phyloP scores from a whole-genome alignment of 140 eudicot genomes.

The Ambrosia hybrid region DNA sequence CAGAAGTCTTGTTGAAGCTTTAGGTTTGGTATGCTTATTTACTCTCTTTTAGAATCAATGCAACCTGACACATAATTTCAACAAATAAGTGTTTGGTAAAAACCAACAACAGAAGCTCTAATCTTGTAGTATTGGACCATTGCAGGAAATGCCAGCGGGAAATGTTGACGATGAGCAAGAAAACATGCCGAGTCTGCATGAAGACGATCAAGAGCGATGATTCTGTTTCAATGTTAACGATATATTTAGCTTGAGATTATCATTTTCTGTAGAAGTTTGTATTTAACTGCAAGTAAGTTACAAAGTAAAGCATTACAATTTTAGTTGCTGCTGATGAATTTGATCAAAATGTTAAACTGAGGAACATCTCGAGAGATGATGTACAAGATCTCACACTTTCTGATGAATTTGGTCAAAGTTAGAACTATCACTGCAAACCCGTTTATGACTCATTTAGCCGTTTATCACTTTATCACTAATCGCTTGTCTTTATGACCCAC shows the following conservation, averaged over 20 bases:
- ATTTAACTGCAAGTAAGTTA: slow-evolving; percentile 1
- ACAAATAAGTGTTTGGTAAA: not conserved
- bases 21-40: slow-evolving; percentile 69
- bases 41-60: slow-evolving; percentile 10
- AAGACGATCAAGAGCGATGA: slow-evolving; percentile 9
- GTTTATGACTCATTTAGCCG: too few relatives aligned
- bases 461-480: too few relatives aligned
- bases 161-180: slow-evolving; percentile 29
- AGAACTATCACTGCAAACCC: too few relatives aligned
- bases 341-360: slow-evolving; percentile 4
- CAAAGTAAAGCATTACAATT: slow-evolving; percentile 12
- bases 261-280: not conserved
- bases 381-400: not conserved
- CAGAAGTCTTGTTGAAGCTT: slow-evolving; percentile 76
- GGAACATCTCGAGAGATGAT: not conserved
- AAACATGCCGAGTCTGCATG: slow-evolving; percentile 22
- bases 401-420: too few relatives aligned
- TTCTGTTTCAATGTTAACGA: not conserved
- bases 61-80: not conserved
- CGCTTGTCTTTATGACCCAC: too few relatives aligned
- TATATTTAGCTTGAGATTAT: slow-evolving; percentile 4
- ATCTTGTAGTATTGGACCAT: not conserved
- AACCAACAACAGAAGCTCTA: not conserved
- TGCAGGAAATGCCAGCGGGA: slow-evolving; percentile 40
- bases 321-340: slow-evolving; percentile 12